A percentile compares a stretch with the other conserved stretches of the same genome.
Conservation (phyloP, 208 protist genomes). For the Crithidia bombi region DNA sequence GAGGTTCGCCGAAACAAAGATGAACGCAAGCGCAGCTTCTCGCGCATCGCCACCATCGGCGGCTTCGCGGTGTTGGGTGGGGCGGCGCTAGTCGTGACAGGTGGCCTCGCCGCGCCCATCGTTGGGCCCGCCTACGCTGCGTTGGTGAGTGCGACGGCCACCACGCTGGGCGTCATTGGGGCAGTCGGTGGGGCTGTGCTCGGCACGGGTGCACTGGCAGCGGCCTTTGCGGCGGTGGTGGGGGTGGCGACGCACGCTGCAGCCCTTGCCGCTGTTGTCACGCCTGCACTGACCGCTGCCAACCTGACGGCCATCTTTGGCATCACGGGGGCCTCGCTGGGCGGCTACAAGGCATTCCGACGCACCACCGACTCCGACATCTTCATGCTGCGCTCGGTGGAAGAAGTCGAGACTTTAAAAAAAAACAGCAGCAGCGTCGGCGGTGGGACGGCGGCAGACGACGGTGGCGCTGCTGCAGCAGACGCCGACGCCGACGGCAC, state of each 20-base stretch:
- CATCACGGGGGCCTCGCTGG: conserved; percentile 64
- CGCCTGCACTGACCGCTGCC: conserved; percentile 67
- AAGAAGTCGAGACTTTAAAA: conserved; percentile 69
- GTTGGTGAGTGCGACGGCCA: conserved; percentile 49
- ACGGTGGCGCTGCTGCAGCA: background rate
- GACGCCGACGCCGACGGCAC: conserved; percentile 24
- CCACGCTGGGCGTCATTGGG: conserved; percentile 60
- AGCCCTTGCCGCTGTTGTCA: conserved; percentile 59
- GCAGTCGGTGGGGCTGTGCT: conserved; percentile 57
- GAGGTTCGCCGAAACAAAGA: conserved; percentile 39
- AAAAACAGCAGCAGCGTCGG: background rate
- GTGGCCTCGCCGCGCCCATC: conserved; percentile 75
- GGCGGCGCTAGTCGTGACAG: conserved; percentile 63
- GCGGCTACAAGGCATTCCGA: conserved; percentile 73
- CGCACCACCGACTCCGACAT: conserved; percentile 69
- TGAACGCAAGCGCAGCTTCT: conserved; percentile 42
- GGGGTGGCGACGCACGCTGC: conserved; percentile 75
- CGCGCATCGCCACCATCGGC: conserved; percentile 65
- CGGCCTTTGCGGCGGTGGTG: conserved; percentile 58
- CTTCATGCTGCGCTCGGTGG: conserved; percentile 67
- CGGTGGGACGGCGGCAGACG: background rate
- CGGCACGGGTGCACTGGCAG: conserved; percentile 50
- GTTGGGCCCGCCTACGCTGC: conserved; percentile 65
- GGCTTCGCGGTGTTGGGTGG: conserved; percentile 77
- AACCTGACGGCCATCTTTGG: conserved; percentile 81